Conservation (phyloP, 352 stramenopile species). For the Pythium periplocum region DNA sequence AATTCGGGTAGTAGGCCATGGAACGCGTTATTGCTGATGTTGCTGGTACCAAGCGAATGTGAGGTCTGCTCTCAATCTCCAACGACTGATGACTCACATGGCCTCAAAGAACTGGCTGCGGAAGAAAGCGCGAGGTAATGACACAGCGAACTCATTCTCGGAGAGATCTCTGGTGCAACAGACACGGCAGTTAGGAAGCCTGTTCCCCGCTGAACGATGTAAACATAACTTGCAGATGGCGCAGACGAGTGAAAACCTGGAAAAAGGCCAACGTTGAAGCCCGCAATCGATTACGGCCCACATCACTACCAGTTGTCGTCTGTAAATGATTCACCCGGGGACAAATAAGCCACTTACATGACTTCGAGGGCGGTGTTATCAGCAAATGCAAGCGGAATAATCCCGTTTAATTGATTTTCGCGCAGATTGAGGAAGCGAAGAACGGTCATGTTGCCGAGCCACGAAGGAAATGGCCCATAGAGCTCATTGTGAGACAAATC, state of each 20-base stretch:
- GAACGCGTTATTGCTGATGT: slow-evolving; percentile 48
- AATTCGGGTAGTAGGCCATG: slow-evolving; percentile 28
- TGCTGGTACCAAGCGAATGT: slow-evolving; percentile 18
- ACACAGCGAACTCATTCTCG: slow-evolving; percentile 31
- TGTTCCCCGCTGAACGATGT: neutral
- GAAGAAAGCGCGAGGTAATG: slow-evolving; percentile 35
- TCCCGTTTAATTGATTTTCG: slow-evolving; percentile 36
- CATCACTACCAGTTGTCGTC: slow-evolving; percentile 3
- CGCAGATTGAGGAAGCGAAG: slow-evolving; percentile 58
- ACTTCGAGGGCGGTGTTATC: slow-evolving; percentile 60
- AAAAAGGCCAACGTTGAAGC: slow-evolving; percentile 3
- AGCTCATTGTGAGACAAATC: slow-evolving; percentile 55
- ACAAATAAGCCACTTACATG: slow-evolving; percentile 25
- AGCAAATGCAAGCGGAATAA: slow-evolving; percentile 40
- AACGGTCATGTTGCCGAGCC: slow-evolving; percentile 57
- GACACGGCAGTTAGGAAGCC: neutral
- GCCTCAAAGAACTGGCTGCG: slow-evolving; percentile 35
- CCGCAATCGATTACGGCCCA: neutral
- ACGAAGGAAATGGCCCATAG: slow-evolving; percentile 43
- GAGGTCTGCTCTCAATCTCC: neutral
- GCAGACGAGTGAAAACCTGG: slow-evolving; percentile 1
- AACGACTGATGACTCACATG: slow-evolving; percentile 24
- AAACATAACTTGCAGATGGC: slow-evolving; percentile 2
- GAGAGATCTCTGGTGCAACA: slow-evolving; percentile 33
- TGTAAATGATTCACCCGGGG: neutral